Evolutionary conservation across 768 basidiomycete genomes (phyloP), one percentile per base, ranked within the genome.

Genomic region (Boletus rubroflammeus): DNA sequence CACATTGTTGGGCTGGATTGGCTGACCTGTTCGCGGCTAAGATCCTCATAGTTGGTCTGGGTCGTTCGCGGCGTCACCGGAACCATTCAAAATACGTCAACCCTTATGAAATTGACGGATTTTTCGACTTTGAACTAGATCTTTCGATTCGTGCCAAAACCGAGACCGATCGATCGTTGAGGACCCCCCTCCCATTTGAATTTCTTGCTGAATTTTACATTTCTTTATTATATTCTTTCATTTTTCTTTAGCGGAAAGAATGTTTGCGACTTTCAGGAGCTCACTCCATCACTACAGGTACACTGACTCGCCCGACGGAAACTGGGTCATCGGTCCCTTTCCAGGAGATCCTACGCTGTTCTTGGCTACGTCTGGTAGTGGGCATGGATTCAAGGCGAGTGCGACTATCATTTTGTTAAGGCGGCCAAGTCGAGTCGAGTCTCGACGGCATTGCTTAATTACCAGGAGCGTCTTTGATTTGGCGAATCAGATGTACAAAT

Each of bases 261-360:
- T 6, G 14, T 26, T 39, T 21, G 2, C 23, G 26, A 34, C 17
- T 23, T 13, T 23, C 17, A 3, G 21, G 35, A 11, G 25, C 55
- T 61, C 17, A 61, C n/a, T 1, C 32, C 11, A 36, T 19, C 5
- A 23, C 1, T 29, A 8, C 58, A 94, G 92, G 92, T 98, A 98
- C 67, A 86, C 86, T 23, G 95, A 97, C 62, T 84, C 93, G 5
- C 79, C 84, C 1, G 88, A 94, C 63, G 86, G 83, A 3, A 81
- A 98, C 69, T 98, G 93, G 91, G 74, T 97, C 40, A 91, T 98
- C 59, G 90, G 93, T 25, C 82, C 88, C 59, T 78, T 79, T 25
- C 83, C 84, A 0, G 67, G 69, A 14, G 78, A 85, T 59, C 70
- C 74, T 25, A 79, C 79, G 6, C 66, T 98, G 11, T 69, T 94